Conservation (phyloP, 495 filamentous ascomycete species). For the Trichocladium antarcticum region DNA sequence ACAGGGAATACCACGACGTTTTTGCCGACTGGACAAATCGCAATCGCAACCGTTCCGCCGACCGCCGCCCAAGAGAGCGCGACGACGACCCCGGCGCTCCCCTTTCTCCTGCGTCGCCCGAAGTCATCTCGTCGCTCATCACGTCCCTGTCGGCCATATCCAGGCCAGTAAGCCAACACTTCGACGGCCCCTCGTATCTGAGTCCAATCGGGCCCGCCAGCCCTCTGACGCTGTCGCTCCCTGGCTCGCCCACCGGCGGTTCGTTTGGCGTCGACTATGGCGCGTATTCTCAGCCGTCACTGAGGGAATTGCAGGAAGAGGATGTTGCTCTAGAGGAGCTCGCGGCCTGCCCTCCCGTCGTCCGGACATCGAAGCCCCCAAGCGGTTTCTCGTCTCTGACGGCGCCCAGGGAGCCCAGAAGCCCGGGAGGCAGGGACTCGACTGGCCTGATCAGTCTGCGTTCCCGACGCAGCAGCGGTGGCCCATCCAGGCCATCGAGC, state of each 20-base stretch:
- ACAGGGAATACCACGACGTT: conserved; percentile 19
- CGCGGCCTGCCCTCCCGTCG: conserved; percentile 68
- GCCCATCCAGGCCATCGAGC: conserved; percentile 41
- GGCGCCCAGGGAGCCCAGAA: conserved; percentile 45
- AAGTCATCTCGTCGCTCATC: conserved; percentile 89
- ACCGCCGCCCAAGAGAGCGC: conserved; percentile 23
- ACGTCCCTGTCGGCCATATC: conserved; percentile 84
- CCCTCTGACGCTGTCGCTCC: conserved; percentile 37
- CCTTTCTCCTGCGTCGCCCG: conserved; percentile 60
- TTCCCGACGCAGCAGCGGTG: conserved; percentile 33
- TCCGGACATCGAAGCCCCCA: conserved; percentile 76
- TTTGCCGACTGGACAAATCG: conserved; percentile 23
- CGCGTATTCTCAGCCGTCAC: conserved; percentile 38
- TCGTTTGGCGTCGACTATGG: conserved; percentile 67
- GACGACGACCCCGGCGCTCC: conserved; percentile 11
- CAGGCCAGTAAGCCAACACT: conserved; percentile 58
- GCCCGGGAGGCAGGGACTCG: conserved; percentile 31
- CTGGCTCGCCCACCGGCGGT: conserved; percentile 40
- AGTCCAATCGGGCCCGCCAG: conserved; percentile 19
- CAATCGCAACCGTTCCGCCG: conserved; percentile 22
- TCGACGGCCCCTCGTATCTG: conserved; percentile 41
- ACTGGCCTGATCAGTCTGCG: conserved; percentile 35
- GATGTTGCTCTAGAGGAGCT: conserved; percentile 47
- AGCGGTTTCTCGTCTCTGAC: conserved; percentile 60
- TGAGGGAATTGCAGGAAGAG: conserved; percentile 45